A percentile compares a stretch with the other conserved stretches of the same genome.
These are phyloP conservation scores for Piedraia hortae DNA, from an alignment of 2,329 filamentous ascomycete species.

Conservation along the genomic window DNA sequence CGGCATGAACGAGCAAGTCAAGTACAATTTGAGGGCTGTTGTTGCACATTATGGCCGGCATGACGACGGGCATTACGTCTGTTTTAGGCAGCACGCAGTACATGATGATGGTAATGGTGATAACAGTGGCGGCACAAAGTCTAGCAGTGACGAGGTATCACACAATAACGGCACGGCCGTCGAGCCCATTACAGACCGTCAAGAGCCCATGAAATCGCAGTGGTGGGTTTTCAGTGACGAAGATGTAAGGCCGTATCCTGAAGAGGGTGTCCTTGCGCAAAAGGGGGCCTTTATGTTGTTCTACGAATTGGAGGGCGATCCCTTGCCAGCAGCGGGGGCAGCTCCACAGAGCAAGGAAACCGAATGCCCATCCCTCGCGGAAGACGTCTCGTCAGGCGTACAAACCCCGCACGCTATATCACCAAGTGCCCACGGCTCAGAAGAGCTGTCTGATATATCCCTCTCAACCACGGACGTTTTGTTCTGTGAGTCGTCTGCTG, in stretches of 20 bases:
- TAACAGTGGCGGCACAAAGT: conserved; percentile 19
- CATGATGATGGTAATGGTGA: too few relatives aligned
- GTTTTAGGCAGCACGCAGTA: conserved; percentile 60
- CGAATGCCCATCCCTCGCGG: too few relatives aligned
- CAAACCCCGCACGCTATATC: too few relatives aligned
- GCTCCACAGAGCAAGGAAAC: too few relatives aligned
- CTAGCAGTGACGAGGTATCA: conserved; percentile 1
- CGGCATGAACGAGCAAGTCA: conserved; percentile 12
- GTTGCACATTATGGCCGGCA: conserved; percentile 76
- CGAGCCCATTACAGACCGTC: conserved; percentile 2
- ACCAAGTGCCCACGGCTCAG: too few relatives aligned
- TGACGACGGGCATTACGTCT: conserved; percentile 89
- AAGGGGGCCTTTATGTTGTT: conserved; percentile 91
- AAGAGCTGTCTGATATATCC: too few relatives aligned
- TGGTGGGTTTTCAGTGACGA: conserved; percentile 93
- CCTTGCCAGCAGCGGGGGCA: too few relatives aligned
- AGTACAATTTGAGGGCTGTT: conserved; percentile 58
- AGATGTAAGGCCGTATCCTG: conserved; percentile 44
- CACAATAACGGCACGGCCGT: conserved; percentile 7
- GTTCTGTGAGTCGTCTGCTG: too few relatives aligned
- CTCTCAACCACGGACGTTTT: too few relatives aligned
- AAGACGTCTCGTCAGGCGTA: too few relatives aligned
- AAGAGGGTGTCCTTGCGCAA: conserved; percentile 45
- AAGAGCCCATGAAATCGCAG: conserved; percentile 2
- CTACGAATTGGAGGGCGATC: conserved; percentile 51